phyloP scores from a whole-genome alignment of 768 basidiomycete genomes.

The Astraeus odoratus region DNA sequence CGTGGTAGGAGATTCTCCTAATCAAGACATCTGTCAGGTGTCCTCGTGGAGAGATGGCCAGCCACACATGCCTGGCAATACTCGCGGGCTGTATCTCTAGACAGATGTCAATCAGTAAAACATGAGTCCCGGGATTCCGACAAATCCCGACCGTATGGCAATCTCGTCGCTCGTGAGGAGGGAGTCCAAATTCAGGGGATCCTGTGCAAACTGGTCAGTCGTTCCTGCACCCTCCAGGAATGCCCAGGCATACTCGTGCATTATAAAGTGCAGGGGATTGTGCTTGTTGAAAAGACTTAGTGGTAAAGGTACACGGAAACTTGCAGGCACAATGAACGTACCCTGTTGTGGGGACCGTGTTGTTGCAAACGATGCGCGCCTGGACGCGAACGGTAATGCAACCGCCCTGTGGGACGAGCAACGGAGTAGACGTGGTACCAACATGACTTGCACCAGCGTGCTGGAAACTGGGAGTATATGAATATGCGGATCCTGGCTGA shows the following conservation, averaged over 20 bases:
- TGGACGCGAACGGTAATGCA: conserved; percentile 7
- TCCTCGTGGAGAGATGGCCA: background rate
- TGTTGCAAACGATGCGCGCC: conserved; percentile 13
- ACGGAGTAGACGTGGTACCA: conserved; percentile 3
- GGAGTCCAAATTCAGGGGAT: conserved; percentile 74
- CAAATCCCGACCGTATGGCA: conserved; percentile 62
- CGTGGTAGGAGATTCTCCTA: conserved; percentile 83
- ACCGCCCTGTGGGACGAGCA: conserved; percentile 8
- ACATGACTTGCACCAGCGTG: conserved; percentile 2
- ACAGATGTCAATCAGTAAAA: conserved; percentile 3
- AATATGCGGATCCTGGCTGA: background rate
- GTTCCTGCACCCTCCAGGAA: background rate
- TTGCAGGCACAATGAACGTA: conserved; percentile 5
- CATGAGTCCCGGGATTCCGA: background rate
- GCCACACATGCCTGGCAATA: conserved; percentile 67
- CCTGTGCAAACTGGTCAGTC: conserved; percentile 40
- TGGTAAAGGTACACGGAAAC: background rate
- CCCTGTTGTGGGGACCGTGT: conserved; percentile 11
- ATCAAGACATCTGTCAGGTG: background rate
- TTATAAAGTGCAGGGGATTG: conserved; percentile 16
- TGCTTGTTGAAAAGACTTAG: conserved; percentile 7
- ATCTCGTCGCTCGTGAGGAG: conserved; percentile 86
- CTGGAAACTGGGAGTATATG: background rate
- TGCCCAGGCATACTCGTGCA: conserved; percentile 11
- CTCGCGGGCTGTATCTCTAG: conserved; percentile 70